These are phyloP conservation scores for Verticillium longisporum DNA, from an alignment of 2,329 filamentous ascomycete genomes.

Conservation along the genomic window DNA sequence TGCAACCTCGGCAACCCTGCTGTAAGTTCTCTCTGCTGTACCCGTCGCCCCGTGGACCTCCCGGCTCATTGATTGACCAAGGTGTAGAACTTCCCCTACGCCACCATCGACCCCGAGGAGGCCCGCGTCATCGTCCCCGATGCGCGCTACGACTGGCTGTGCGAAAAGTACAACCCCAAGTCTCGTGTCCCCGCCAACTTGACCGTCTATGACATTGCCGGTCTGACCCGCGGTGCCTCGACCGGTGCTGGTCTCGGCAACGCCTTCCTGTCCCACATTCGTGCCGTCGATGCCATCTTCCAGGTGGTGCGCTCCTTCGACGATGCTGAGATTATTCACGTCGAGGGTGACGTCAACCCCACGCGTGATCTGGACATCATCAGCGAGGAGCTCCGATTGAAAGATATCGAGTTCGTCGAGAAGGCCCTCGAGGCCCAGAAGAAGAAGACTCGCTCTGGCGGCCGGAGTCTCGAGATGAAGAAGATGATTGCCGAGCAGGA, in stretches of 20 bases:
- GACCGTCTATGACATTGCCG: constrained; percentile 98
- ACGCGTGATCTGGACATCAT: constrained; percentile 93
- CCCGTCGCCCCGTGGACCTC: constrained; percentile 20
- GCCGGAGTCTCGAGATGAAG: constrained; percentile 95
- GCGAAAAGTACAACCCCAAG: constrained; percentile 95
- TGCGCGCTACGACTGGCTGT: constrained; percentile 92
- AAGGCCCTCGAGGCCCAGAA: constrained; percentile 87
- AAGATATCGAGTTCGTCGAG: constrained; percentile 97
- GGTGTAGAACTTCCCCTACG: constrained; percentile 88
- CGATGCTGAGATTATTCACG: constrained; percentile 98
- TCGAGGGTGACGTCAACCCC: constrained; percentile 97
- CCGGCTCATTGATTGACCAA: constrained; percentile 16
- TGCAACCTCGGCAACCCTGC: constrained; percentile 95
- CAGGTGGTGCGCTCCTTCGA: constrained; percentile 96
- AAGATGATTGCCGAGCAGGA: constrained; percentile 93
- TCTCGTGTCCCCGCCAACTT: constrained; percentile 94
- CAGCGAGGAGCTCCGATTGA: constrained; percentile 89
- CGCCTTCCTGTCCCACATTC: constrained; percentile 96
- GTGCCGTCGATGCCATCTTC: constrained; percentile 96
- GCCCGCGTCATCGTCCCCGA: constrained; percentile 95
- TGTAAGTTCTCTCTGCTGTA: constrained; percentile 44
- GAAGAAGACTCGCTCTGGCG: constrained; percentile 92
- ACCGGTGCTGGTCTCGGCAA: constrained; percentile 97
- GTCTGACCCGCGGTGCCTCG: constrained; percentile 89
- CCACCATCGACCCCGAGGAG: constrained; percentile 98